Evolutionary conservation across 257 asterid species (phyloP), one percentile per base, ranked within the genome.

Genomic region (Misopates orontium): DNA sequence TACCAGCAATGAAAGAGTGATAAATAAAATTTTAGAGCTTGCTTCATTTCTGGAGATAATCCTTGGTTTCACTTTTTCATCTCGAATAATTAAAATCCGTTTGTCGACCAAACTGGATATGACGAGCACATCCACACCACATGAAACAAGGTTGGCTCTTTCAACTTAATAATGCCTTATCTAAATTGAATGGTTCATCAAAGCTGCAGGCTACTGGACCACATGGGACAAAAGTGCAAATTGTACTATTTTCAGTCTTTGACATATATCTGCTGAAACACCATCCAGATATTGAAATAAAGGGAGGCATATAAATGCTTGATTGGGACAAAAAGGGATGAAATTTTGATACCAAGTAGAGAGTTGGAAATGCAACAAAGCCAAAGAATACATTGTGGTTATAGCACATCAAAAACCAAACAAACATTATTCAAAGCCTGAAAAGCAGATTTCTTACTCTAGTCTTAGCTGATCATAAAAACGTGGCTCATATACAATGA

Each of bases 161-260:
- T n/a, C n/a, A 28, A 28, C 36, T 28, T 28, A 28, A 28, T 28
- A n/a, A n/a, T n/a, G n/a, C n/a, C n/a, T 7, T 28, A 28, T 28
- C 36, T 45, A 16, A 45, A 45, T 16, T 45, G 51, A 45, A 45
- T 53, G 73, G 70, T 60, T 42, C 47, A n/a, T 36, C 44, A 47
- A 32, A 48, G 53, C 17, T 53, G 39, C 39, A 51, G 0, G 44
- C 45, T 61, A 10, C 45, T 66, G 78, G 70, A 67, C 78, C 70
- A 73, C 73, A 24, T 40, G 36, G 24, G 55, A 32, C n/a, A n/a
- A 28, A 28, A 7, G 36, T 28, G 36, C 36, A 28, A 28, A 7
- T 28, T 2, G 36, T 28, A 28, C 36, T 28, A 28, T 28, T 28
- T n/a, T n/a, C n/a, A n/a, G n/a, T n/a, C n/a, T n/a, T 28, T 32